Conservation (phyloP, 495 filamentous ascomycete species). For the Podospora fimiseda region DNA sequence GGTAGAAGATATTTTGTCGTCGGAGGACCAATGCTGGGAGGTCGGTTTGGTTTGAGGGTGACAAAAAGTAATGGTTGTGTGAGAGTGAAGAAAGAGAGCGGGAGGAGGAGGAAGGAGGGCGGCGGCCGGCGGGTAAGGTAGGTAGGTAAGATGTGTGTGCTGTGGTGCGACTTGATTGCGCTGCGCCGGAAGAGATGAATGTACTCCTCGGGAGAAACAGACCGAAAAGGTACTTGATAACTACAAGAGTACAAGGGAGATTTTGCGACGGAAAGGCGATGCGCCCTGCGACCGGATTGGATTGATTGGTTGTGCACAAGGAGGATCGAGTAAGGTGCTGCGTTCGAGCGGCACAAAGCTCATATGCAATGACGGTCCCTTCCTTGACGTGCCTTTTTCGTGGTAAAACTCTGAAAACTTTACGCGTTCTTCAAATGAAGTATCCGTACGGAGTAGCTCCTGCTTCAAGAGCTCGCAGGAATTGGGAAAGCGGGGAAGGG, state of each 20-base stretch:
- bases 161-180: background rate
- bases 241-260: background rate
- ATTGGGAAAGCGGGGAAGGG: background rate
- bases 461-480: slow-evolving; percentile 16
- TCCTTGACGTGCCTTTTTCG: slow-evolving; percentile 28
- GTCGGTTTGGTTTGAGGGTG: no score
- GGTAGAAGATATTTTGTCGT: background rate
- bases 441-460: background rate
- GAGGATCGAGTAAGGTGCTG: slow-evolving; percentile 21
- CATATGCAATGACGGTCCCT: slow-evolving; percentile 19
- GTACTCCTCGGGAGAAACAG: slow-evolving; percentile 1
- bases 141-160: background rate
- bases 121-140: background rate
- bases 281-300: background rate
- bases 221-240: background rate
- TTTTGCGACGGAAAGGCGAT: background rate
- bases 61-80: no score
- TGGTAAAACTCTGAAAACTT: slow-evolving; percentile 33
- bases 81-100: background rate
- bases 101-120: background rate
- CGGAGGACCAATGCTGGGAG: no score
- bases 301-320: background rate
- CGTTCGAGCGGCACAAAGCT: slow-evolving; percentile 25
- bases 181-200: no score
- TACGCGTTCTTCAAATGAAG: slow-evolving; percentile 25